Evolutionary conservation across 768 basidiomycete genomes (phyloP), one percentile per base, ranked within the genome.

Genomic region (Amanita rimosa): DNA sequence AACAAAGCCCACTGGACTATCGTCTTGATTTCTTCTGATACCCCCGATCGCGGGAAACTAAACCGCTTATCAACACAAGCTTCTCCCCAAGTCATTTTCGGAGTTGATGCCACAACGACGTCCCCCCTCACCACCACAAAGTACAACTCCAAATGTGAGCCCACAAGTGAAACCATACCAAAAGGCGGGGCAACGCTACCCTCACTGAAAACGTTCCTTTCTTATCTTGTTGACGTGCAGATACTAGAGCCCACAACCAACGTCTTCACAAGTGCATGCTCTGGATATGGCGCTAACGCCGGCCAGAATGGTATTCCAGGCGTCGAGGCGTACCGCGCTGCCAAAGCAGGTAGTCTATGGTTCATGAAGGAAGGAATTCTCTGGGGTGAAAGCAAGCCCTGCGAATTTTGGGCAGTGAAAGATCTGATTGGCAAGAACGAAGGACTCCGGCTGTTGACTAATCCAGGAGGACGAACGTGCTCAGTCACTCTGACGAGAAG

Each of bases 341-440:
- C 85, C 1, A 87, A 85, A 58, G 60, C 70, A 1, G 84, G 84
- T 1, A 81, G 71, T 40, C 64, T 89, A 35, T 85, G 85, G 81
- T 89, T 88, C 68, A 67, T 82, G 40, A 64, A 70, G 35, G 66
- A 68, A 19, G 86, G 85, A 5, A 70, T 89, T 13, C 70, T 89
- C 6, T 83, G 82, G 76, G 84, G 81, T 19, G 81, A 86, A 58
- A 76, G 74, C 57, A 83, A 83, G 53, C 84, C 84, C 2, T 85
- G 82, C 57, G 82, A 85, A 54, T 88, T 85, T 57, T 88, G 85
- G 79, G 64, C 79, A 3, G 62, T 83, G 19, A 67, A 71, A 39
- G 76, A 81, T 53, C 61, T 89, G n/a, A 59, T 74, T 14, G 63
- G 67, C 45, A 72, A 67, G 50, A 60, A 57, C 21, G 76, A 76